A percentile compares a stretch with the other conserved stretches of the same genome.
These are phyloP conservation scores for Batkoa obscura DNA, from an alignment of 371 early-diverging fungal genomes.

Conservation along the genomic window DNA sequence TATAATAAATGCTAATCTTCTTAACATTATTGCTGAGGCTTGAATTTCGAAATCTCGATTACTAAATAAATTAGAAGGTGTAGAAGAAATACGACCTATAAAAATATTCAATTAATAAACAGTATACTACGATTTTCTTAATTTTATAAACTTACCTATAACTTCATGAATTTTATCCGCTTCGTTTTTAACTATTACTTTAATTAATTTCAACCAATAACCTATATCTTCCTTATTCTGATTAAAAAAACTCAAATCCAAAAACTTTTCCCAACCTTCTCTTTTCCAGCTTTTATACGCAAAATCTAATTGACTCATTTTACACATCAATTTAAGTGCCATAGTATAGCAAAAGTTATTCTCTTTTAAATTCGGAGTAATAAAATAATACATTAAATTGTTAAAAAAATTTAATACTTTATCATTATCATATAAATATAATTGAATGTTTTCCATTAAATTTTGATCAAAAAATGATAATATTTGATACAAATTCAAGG, in stretches of 20 bases:
- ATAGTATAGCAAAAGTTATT: constrained; percentile 10
- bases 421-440: not conserved
- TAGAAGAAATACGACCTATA: constrained; percentile 40
- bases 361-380: constrained; percentile 44
- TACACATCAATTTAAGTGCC: not conserved
- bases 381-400: constrained; percentile 62
- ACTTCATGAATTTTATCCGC: constrained; percentile 52
- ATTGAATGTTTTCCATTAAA: not conserved
- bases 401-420: constrained; percentile 16
- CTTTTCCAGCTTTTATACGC: constrained; percentile 52
- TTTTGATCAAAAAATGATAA: not conserved
- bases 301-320: constrained; percentile 23
- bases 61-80: constrained; percentile 56
- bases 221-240: constrained; percentile 24
- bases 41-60: constrained; percentile 61
- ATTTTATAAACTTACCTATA: constrained; percentile 16
- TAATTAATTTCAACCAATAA: constrained; percentile 47
- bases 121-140: not conserved
- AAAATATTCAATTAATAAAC: not conserved
- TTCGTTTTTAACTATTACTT: constrained; percentile 40
- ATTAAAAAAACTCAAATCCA: constrained; percentile 50
- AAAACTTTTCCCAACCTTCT: constrained; percentile 62
- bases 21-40: constrained; percentile 40
- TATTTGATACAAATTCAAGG: not conserved
- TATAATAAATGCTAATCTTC: constrained; percentile 58